Conservation (phyloP, 768 basidiomycete species). For the Imleria badia region DNA sequence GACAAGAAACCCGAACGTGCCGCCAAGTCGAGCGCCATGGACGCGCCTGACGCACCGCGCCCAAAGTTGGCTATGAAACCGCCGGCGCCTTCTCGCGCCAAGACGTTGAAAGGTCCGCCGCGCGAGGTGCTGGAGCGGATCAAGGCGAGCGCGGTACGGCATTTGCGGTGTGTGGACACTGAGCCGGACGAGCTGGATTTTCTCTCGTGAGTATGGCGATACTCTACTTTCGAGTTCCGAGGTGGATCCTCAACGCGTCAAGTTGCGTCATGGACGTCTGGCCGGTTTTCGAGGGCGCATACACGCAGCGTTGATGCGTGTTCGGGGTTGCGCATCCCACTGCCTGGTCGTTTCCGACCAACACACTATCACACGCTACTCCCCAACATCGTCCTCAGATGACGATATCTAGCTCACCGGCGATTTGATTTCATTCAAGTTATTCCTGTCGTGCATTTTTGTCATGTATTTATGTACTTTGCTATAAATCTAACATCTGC, state of each 20-base stretch:
- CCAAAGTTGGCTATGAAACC: not conserved
- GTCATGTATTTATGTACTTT: slow-evolving; percentile 1
- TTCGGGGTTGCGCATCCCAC: not conserved
- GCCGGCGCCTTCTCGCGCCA: slow-evolving; percentile 4
- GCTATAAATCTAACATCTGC: not conserved
- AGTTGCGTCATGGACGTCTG: not conserved
- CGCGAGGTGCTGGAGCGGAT: slow-evolving; percentile 40
- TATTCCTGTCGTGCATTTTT: not conserved
- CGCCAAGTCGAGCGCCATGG: not conserved
- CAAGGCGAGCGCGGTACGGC: slow-evolving; percentile 28
- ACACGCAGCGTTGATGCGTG: not conserved
- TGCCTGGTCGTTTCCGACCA: not conserved
- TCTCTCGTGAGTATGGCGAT: slow-evolving; percentile 33
- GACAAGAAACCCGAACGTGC: not conserved
- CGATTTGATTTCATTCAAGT: not conserved
- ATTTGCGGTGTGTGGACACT: slow-evolving; percentile 23
- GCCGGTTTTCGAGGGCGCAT: not conserved
- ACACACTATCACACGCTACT: not conserved
- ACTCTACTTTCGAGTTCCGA: not conserved
- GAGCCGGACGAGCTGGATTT: slow-evolving; percentile 50
- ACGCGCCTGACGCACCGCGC: not conserved
- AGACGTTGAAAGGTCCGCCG: slow-evolving; percentile 36
- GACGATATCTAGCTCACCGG: not conserved
- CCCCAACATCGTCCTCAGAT: not conserved
- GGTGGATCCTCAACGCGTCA: not conserved